Percentiles rank a stretch among this genome's conserved stretches.
These are phyloP conservation scores for Teunomyces pallodes DNA, from an alignment of 805 yeast genomes.

Conservation along the genomic window DNA sequence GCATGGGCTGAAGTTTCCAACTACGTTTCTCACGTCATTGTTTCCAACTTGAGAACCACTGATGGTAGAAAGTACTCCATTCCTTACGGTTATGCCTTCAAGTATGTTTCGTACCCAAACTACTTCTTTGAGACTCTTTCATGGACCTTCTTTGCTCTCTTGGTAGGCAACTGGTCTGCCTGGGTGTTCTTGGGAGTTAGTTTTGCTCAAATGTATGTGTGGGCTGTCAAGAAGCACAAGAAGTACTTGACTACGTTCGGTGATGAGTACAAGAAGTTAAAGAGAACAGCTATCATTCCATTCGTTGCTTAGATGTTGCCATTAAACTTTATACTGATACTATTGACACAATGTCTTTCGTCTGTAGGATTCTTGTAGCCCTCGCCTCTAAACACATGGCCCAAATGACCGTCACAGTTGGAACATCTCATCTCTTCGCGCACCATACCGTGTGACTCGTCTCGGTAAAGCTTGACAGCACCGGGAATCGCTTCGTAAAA, in stretches of 20 bases:
- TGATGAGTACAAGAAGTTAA: constrained; percentile 71
- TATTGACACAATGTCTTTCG: constrained; percentile 93
- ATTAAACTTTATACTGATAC: constrained; percentile 69
- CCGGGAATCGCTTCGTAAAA: constrained; percentile 89
- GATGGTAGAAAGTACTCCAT: constrained; percentile 56
- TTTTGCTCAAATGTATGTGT: constrained; percentile 77
- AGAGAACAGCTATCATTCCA: constrained; percentile 75
- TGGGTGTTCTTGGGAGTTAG: constrained; percentile 70
- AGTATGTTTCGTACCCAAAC: constrained; percentile 85
- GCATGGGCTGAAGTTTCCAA: constrained; percentile 68
- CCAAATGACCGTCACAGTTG: constrained; percentile 90
- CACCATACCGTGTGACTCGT: constrained; percentile 68
- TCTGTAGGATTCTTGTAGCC: constrained; percentile 87
- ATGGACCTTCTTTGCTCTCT: constrained; percentile 69
- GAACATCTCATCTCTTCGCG: constrained; percentile 89
- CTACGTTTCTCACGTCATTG: constrained; percentile 64
- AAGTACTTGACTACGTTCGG: constrained; percentile 68
- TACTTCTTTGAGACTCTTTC: constrained; percentile 81
- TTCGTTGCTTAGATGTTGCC: constrained; percentile 47
- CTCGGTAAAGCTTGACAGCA: constrained; percentile 60
- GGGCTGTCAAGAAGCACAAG: constrained; percentile 88
- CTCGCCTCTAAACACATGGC: constrained; percentile 93
- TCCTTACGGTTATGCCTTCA: constrained; percentile 84
- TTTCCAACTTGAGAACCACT: constrained; percentile 56
- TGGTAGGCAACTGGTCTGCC: constrained; percentile 77